These are phyloP conservation scores for Tetrahymena elliotti DNA, from an alignment of 73 alveolate genomes.

Conservation along the genomic window DNA sequence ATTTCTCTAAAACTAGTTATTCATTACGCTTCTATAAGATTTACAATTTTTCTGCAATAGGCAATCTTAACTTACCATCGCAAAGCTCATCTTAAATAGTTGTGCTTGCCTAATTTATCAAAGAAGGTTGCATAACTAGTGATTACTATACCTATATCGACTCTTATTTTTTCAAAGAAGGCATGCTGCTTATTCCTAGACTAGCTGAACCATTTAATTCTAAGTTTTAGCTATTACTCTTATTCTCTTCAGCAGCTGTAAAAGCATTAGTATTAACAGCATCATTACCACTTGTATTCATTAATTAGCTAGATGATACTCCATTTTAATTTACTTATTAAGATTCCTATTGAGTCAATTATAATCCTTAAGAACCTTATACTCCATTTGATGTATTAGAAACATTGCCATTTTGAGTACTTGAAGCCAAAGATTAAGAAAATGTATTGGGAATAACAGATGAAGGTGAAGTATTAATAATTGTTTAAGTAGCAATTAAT, in stretches of 20 bases:
- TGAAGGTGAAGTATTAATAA: neutral
- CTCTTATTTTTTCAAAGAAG: neutral
- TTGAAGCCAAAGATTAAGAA: neutral
- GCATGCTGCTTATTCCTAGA: neutral
- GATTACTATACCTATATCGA: neutral
- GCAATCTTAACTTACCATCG: neutral
- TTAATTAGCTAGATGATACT: neutral
- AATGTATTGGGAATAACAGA: neutral
- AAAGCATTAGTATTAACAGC: neutral
- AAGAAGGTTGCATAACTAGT: neutral
- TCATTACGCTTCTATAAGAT: neutral
- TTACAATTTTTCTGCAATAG: neutral
- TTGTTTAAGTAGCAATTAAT: neutral
- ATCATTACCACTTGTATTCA: neutral
- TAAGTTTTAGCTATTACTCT: neutral
- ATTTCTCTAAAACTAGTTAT: neutral
- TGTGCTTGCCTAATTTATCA: neutral
- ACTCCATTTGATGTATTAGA: neutral
- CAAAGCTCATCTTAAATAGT: neutral
- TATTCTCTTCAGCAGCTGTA: neutral
- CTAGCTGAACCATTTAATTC: neutral
- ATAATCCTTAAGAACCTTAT: neutral
- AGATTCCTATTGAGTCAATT: neutral
- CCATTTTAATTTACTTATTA: neutral
- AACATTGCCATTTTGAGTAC: neutral